Evolutionary conservation across 2,329 filamentous ascomycete species (phyloP), one percentile per base, ranked within the genome.

Genomic region (Ophiostoma perfectum): DNA sequence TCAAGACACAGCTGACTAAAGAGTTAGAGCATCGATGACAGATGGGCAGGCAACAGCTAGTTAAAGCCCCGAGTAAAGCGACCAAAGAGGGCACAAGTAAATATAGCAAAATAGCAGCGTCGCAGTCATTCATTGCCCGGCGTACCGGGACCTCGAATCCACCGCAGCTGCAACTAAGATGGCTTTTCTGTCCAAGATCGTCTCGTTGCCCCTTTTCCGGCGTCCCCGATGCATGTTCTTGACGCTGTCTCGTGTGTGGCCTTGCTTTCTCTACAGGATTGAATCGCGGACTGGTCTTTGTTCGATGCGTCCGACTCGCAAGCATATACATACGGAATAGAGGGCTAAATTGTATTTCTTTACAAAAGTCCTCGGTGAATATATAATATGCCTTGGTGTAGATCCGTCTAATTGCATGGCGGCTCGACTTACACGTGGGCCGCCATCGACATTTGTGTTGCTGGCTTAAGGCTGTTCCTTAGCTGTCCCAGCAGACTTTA

Each of bases 381-480:
- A 16, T 38, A 39, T 12, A 60, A 5, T 5, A 14, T 14, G 11
- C 6, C 4, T 60, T 14, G n/a, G 27, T 14, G 9, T 1, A 14
- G 5, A 60, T 16, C n/a, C 55, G 55, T 60, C 55, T 60, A 60
- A 60, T 60, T 18, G 38, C 55, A 38, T 39, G 27, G 27, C 55
- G 55, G n/a, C 47, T 18, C 27, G 55, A 38, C 55, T 58, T 58
- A 38, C 55, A 58, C 55, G 55, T 58, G 55, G 55, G 55, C 55
- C 27, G 27, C 55, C 9, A 38, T 58, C 27, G 55, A 38, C 55
- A 14, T 27, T 58, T 38, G 55, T 58, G 12, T 38, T 36, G 55
- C 27, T 18, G 14, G 55, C 27, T 6, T 7, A n/a, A 14, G 16
- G 47, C n/a, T n/a, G n/a, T n/a, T n/a, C n/a, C n/a, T n/a, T n/a